Evolutionary conservation across 2,329 filamentous ascomycete species (phyloP), one percentile per base, ranked within the genome.

Genomic region (Exophiala sideris): DNA sequence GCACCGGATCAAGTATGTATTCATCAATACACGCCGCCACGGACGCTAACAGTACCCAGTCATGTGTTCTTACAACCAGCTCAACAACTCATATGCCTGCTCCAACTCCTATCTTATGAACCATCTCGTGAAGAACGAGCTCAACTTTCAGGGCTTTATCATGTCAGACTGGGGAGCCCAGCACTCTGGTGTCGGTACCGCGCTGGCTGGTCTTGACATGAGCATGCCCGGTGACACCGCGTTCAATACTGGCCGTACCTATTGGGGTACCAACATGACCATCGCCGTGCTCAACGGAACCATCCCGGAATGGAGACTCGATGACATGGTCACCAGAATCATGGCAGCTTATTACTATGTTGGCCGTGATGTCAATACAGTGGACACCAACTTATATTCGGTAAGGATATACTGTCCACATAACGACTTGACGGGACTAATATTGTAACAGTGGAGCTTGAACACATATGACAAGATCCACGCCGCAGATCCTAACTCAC

Each of bases 311-410:
- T 95, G 88, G 81, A 83, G 92, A 47, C 69, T 97, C 8, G 91
- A 96, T 63, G 94, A 97, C 67, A 95, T 96, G 86, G 89, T 84
- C 4, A 87, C 90, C 71, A 85, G 94, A 64, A 95, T 86, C 66
- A 81, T 86, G 72, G 77, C 83, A 48, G 81, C 81, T 2, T 86
- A 81, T 68, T 86, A 83, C 70, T 81, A 80, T 62, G 82, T 86
- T 45, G 82, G 80, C 54, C 80, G 81, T 49, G 57, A 62, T 35
- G 24, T 68, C 39, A 64, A 69, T 60, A 68, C 73, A 36, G 72
- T 77, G 20, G 77, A 78, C 39, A 84, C 88, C 70, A 97, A 91
- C 78, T 96, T 96, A 73, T 86, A 87, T 21, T 44, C 57, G 14
- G 52, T 54, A 40, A 50, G 52, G 29, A 36, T 36, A 9, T 6